Percentiles rank a stretch among this genome's conserved stretches.
Evolutionary conservation across 2,329 filamentous ascomycete species (phyloP).

Genomic region (Leptosphaerulina australis): DNA sequence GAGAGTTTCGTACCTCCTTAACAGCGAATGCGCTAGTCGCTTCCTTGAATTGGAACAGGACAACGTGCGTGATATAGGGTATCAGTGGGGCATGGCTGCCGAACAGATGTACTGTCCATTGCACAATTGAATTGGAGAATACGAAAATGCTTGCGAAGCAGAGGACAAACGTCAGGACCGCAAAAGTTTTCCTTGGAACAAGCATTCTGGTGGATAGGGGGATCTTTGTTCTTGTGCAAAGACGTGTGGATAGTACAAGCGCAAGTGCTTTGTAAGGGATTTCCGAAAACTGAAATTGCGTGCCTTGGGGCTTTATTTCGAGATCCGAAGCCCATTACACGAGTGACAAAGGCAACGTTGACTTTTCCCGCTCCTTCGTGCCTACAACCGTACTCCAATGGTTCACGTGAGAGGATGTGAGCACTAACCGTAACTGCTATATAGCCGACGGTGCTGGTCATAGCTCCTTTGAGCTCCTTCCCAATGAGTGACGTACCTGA

Average conservation of each 20-base stretch:
- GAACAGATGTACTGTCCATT: conserved; percentile 26
- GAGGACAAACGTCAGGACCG: conserved; percentile 21
- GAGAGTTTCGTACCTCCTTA: conserved; percentile 34
- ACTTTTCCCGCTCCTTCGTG: conserved; percentile 4
- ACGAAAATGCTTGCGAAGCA: conserved; percentile 21
- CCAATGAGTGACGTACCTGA: conserved; percentile 23
- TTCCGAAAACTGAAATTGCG: conserved; percentile 5
- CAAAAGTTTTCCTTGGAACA: conserved; percentile 31
- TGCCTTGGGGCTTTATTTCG: conserved; percentile 13
- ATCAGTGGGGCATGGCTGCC: conserved; percentile 22
- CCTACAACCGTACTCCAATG: conserved; percentile 9
- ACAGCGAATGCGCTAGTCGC: conserved; percentile 30
- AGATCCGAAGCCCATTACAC: conserved; percentile 2
- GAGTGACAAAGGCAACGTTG: conserved; percentile 8
- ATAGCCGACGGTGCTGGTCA: conserved; percentile 8
- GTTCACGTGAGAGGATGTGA: conserved; percentile 15
- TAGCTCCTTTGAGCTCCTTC: conserved; percentile 18
- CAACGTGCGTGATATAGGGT: conserved; percentile 39
- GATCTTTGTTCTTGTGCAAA: conserved; percentile 11
- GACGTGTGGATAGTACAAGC: conserved; percentile 6
- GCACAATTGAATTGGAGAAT: conserved; percentile 28
- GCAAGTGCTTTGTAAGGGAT: conserved; percentile 14
- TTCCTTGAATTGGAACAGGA: conserved; percentile 45
- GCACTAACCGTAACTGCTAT: conserved; percentile 12
- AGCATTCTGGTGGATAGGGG: conserved; percentile 25